Percentiles rank a stretch among this genome's conserved stretches.
Evolutionary conservation across 169 alveolate genomes (phyloP).

Genomic region (Eimeria nieschulzi): DNA sequence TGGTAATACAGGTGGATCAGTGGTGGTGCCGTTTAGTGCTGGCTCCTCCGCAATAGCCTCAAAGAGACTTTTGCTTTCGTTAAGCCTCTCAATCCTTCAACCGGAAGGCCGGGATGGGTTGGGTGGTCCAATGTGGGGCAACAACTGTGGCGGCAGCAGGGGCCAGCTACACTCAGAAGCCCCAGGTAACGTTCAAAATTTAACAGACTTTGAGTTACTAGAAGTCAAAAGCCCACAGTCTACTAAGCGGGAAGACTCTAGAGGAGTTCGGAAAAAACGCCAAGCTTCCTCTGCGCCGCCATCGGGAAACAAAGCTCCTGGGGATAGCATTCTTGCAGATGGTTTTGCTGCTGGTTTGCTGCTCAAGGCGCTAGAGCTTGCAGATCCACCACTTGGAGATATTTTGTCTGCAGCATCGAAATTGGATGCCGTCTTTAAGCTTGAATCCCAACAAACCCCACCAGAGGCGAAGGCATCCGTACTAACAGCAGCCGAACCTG

Average conservation of each 20-base stretch:
- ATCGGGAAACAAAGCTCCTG: neutral
- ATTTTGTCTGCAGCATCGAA: slow-evolving; percentile 1
- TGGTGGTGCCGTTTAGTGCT: neutral
- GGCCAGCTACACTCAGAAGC: slow-evolving; percentile 1
- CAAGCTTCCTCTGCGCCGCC: neutral
- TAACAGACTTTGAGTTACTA: neutral
- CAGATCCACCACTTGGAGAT: slow-evolving; percentile 10
- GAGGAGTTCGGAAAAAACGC: slow-evolving; percentile 14
- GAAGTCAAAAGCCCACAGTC: slow-evolving; percentile 11
- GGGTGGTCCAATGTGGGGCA: neutral
- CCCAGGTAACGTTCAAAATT: neutral
- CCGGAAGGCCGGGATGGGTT: slow-evolving; percentile 1
- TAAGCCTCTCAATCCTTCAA: slow-evolving; percentile 24
- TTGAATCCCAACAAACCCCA: neutral
- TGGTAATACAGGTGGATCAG: neutral
- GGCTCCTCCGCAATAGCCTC: neutral
- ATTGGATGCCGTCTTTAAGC: neutral
- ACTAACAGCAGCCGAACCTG: neutral
- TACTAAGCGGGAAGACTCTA: slow-evolving; percentile 12
- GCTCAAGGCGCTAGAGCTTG: slow-evolving; percentile 36
- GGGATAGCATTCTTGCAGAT: neutral
- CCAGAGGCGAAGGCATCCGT: neutral
- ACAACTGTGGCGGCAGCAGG: neutral
- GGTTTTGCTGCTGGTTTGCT: neutral
- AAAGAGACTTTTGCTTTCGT: slow-evolving; percentile 10